These are phyloP conservation scores for Gastroboletus turbinatus DNA, from an alignment of 1,284 basidiomycete species.

Conservation along the genomic window DNA sequence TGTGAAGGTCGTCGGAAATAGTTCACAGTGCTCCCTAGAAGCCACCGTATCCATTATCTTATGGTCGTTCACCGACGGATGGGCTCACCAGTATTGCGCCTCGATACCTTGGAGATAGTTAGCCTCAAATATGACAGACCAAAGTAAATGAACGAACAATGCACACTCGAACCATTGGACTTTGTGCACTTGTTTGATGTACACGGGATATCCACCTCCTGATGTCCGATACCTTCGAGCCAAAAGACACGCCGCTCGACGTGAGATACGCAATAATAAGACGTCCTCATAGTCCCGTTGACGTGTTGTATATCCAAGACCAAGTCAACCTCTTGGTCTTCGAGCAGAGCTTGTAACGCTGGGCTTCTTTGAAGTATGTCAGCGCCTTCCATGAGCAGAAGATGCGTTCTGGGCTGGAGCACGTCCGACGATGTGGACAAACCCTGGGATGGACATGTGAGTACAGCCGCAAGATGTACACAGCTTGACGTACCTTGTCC, in stretches of 20 bases:
- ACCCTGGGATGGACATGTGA: constrained; percentile 10
- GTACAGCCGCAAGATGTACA: neutral
- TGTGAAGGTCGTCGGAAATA: constrained; percentile 29
- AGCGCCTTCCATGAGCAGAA: constrained; percentile 13
- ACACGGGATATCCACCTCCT: constrained; percentile 20
- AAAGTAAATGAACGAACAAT: constrained; percentile 22
- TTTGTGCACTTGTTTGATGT: constrained; percentile 19
- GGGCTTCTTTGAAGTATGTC: constrained; percentile 5
- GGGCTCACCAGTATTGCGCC: constrained; percentile 31
- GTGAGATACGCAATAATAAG: constrained; percentile 33
- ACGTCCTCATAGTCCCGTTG: neutral
- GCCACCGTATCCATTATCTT: neutral
- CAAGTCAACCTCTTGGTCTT: constrained; percentile 14
- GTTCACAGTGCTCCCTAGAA: constrained; percentile 31
- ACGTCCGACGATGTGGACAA: constrained; percentile 26
- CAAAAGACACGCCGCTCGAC: constrained; percentile 30
- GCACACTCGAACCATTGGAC: constrained; percentile 8
- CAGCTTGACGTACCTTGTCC: constrained; percentile 20
- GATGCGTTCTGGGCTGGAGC: neutral
- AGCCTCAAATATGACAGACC: neutral
- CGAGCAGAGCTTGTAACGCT: constrained; percentile 5
- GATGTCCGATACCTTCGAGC: constrained; percentile 25
- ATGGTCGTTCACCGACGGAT: too few relatives aligned
- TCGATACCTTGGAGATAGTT: constrained; percentile 24
- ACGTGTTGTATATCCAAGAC: constrained; percentile 19